Conservation (phyloP, 2,329 filamentous ascomycete species). For the Trichoderma arundinaceum region DNA sequence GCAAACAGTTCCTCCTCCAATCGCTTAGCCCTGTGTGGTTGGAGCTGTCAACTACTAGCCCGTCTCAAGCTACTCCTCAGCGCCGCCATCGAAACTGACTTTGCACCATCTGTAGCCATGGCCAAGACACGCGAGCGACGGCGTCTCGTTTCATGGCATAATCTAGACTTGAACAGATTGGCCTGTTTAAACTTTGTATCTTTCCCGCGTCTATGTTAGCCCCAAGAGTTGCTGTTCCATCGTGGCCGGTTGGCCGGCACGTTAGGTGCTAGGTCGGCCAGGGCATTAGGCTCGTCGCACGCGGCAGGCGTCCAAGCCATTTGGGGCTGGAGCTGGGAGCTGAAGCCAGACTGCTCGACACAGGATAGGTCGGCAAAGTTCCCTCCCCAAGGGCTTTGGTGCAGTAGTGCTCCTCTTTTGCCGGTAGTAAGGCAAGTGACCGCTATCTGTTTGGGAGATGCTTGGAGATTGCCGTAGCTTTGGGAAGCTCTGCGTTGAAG, state of each 20-base stretch:
- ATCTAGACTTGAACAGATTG: conserved; percentile 12
- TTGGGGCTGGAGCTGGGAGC: conserved; percentile 17
- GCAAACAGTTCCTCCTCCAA: conserved; percentile 14
- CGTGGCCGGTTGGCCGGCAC: conserved; percentile 5
- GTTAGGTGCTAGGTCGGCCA: background rate
- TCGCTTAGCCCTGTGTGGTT: background rate
- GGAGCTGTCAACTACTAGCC: conserved; percentile 7
- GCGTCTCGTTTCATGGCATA: background rate
- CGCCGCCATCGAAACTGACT: conserved; percentile 21
- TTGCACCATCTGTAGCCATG: conserved; percentile 4
- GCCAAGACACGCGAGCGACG: conserved; percentile 12
- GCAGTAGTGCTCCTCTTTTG: conserved; percentile 19
- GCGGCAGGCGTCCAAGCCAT: conserved; percentile 3
- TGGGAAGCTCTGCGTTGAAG: background rate
- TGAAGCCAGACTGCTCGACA: conserved; percentile 3
- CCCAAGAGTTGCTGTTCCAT: conserved; percentile 2
- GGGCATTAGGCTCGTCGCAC: conserved; percentile 12
- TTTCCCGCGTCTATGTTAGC: background rate
- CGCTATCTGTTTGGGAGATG: no score
- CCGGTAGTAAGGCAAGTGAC: background rate
- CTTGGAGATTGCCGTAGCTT: background rate
- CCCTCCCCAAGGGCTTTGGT: conserved; percentile 3
- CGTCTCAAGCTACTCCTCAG: conserved; percentile 5
- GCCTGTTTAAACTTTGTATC: conserved; percentile 8
- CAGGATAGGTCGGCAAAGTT: conserved; percentile 26